phyloP scores from a whole-genome alignment of 371 early-diverging fungal genomes.

The Smittium culicis region DNA sequence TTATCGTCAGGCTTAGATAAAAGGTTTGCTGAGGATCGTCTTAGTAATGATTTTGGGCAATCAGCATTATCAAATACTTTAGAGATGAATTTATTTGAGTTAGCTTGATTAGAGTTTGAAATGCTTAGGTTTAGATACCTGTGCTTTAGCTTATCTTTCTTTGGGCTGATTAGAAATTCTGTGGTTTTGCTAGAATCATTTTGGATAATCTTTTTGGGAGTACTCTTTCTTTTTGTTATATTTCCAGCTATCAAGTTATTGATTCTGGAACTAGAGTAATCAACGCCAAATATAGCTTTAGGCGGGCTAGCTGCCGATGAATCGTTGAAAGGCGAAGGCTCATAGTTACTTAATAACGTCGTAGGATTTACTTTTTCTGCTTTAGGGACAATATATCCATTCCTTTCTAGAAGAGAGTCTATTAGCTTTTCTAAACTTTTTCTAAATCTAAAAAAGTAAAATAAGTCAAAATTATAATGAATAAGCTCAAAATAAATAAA shows the following conservation, averaged over 20 bases:
- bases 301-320: background rate
- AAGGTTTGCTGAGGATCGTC: background rate
- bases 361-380: background rate
- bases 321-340: background rate
- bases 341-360: background rate
- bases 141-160: background rate
- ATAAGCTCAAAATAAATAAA: too few relatives aligned
- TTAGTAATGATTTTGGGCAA: background rate
- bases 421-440: background rate
- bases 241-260: too few relatives aligned
- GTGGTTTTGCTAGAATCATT: background rate
- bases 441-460: background rate
- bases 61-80: background rate
- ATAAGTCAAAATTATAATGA: too few relatives aligned
- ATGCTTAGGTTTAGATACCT: background rate
- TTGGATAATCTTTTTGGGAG: background rate
- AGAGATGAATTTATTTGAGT: background rate
- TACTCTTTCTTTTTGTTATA: background rate
- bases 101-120: background rate
- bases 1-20: background rate
- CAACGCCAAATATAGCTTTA: background rate
- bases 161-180: background rate
- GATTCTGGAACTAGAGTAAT: background rate
- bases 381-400: background rate
- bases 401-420: background rate